Evolutionary conservation across 2,329 filamentous ascomycete genomes (phyloP).

Genomic region (Talaromyces sp.): DNA sequence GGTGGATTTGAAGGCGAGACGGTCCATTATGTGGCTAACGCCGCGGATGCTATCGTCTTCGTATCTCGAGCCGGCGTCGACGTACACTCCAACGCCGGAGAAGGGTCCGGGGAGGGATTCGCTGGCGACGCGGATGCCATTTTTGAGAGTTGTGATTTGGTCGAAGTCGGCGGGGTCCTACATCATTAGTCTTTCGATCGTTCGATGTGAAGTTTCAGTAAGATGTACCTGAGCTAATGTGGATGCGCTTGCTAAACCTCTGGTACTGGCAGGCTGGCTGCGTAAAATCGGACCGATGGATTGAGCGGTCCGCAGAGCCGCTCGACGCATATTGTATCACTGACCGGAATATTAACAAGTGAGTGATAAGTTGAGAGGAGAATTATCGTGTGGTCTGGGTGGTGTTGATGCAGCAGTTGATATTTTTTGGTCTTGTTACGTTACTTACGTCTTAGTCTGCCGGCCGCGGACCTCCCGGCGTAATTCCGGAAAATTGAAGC

Average conservation of each 20-base stretch:
- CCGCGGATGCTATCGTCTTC: constrained; percentile 81
- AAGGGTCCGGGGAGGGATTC: constrained; percentile 94
- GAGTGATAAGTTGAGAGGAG: background rate
- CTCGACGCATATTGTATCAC: constrained; percentile 34
- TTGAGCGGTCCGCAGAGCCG: constrained; percentile 39
- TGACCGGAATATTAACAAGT: background rate
- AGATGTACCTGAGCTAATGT: constrained; percentile 32
- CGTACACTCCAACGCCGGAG: constrained; percentile 89
- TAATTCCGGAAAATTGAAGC: background rate
- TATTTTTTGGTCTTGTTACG: background rate
- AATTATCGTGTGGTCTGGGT: background rate
- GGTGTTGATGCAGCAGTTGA: background rate
- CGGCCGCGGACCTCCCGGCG: background rate
- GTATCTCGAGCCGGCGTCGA: constrained; percentile 92
- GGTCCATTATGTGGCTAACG: constrained; percentile 93
- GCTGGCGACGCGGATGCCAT: constrained; percentile 90
- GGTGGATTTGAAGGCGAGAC: constrained; percentile 90
- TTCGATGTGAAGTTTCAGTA: background rate
- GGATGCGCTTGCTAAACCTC: constrained; percentile 36
- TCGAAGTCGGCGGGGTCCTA: constrained; percentile 85
- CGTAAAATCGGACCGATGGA: constrained; percentile 36
- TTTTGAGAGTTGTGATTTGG: constrained; percentile 79
- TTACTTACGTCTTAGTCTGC: constrained; percentile 11
- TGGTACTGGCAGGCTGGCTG: constrained; percentile 32
- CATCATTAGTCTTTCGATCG: background rate